Evolutionary conservation across 495 filamentous ascomycete genomes (phyloP).

Genomic region (Rostrohypoxylon terebratum): DNA sequence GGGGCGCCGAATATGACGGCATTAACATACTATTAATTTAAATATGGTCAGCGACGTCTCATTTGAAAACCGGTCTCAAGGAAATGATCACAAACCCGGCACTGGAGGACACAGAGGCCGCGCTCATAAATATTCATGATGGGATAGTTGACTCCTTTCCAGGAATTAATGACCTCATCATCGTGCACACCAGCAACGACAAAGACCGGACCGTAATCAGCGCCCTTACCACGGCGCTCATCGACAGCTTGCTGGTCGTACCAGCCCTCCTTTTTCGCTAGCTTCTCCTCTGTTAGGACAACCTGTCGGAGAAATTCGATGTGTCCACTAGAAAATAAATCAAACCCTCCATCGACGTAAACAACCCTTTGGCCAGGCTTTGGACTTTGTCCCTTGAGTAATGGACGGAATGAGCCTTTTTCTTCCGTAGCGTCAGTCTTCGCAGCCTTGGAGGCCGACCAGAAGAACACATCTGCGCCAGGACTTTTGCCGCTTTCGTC

Average conservation of each 20-base stretch:
- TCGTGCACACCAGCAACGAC: slow-evolving; percentile 93
- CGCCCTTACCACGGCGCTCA: slow-evolving; percentile 71
- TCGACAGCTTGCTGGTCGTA: slow-evolving; percentile 71
- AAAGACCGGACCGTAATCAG: slow-evolving; percentile 83
- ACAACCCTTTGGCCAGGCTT: slow-evolving; percentile 84
- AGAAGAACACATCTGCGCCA: slow-evolving; percentile 83
- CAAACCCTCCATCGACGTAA: slow-evolving; percentile 96
- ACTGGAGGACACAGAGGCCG: slow-evolving; percentile 94
- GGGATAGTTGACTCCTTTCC: slow-evolving; percentile 97
- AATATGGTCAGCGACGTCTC: slow-evolving; percentile 18
- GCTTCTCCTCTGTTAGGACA: slow-evolving; percentile 72
- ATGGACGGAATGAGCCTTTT: slow-evolving; percentile 68
- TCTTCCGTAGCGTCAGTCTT: slow-evolving; percentile 61
- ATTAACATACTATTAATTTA: slow-evolving; percentile 76
- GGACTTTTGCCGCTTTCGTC: slow-evolving; percentile 79
- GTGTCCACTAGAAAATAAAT: slow-evolving; percentile 96
- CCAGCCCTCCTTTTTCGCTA: slow-evolving; percentile 76
- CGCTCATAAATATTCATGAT: slow-evolving; percentile 99
- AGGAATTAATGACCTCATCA: slow-evolving; percentile 91
- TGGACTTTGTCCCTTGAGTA: slow-evolving; percentile 75
- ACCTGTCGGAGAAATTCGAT: slow-evolving; percentile 92
- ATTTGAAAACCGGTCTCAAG: background rate
- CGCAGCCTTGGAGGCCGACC: slow-evolving; percentile 68
- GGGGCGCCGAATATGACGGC: slow-evolving; percentile 89
- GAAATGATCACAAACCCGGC: slow-evolving; percentile 69